Base-by-base conservation (phyloP, 2,329 filamentous ascomycete species). In the Lasiodiplodia theobromae region DNA sequence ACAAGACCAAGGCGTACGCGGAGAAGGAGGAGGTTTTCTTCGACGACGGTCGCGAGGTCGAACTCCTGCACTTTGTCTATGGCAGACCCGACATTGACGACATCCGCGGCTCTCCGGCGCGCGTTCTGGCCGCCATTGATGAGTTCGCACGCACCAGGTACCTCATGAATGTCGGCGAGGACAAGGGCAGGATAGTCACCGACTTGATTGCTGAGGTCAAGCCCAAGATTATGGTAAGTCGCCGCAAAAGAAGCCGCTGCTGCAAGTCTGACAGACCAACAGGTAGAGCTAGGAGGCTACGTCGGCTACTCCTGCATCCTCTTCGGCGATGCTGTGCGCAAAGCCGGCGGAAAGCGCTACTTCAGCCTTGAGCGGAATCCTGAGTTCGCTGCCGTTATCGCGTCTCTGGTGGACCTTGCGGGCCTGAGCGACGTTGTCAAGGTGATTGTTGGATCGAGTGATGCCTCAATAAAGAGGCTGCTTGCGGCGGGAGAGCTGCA, bases 241-340 rank as follows among this genome's bases (percentile, higher is more conserved):
- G 16, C 51, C 47, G 21, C 14, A 38, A 8, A 34, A 16, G 5
- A 52, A 8, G 44, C 37, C 18, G 21, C n/a, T 14, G 49, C 31
- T 14, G 7, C 28, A 14, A 40, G 5, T 38, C 66, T 76, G 69
- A 75, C 73, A 16, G 7, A 34, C 40, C 57, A 68, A 51, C 51
- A 69, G 82, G 85, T 95, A 57, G 92, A 96, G 76, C 84, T 96
- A 0, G 92, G 93, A 57, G 91, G 91, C 60, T 96, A 95, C 78
- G 86, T 94, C 23, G 92, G 92, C 52, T 96, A 96, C 82, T 95
- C 92, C 0, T 89, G 90, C 69, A 88, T 96, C 69, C 83, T 93
- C 1, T 95, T 94, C 74, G 91, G 87, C 54, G 84, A 88, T 44
- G 89, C 90, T 0, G 81, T 92, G 18, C 86, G 86, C 69, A 83